Percentiles rank a stretch among this genome's conserved stretches.
These are phyloP conservation scores for Suhomyces sp. DNA, from an alignment of 805 yeast species.

Conservation along the genomic window DNA sequence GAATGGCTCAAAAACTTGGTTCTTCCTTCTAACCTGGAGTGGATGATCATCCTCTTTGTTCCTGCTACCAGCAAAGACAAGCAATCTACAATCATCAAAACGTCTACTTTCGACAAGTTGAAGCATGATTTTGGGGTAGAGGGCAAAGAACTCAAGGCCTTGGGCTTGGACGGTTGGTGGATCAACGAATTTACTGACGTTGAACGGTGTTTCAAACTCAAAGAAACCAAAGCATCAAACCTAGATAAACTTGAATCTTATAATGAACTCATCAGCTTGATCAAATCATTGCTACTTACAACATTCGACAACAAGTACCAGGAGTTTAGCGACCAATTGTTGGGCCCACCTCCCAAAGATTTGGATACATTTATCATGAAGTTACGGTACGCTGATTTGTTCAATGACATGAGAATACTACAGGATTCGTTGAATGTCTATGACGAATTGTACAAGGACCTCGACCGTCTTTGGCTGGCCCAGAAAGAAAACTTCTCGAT, in stretches of 20 bases:
- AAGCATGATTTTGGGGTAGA: slow-evolving; percentile 47
- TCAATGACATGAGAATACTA: slow-evolving; percentile 52
- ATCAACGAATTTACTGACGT: slow-evolving; percentile 9
- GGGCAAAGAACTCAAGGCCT: slow-evolving; percentile 31
- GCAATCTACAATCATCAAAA: slow-evolving; percentile 38
- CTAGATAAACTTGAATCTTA: slow-evolving; percentile 50
- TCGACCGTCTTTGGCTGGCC: slow-evolving; percentile 14
- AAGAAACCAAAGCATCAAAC: slow-evolving; percentile 29
- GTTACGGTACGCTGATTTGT: slow-evolving; percentile 50
- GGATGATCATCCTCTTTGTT: slow-evolving; percentile 58
- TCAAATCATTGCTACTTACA: slow-evolving; percentile 49
- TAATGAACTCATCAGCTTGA: slow-evolving; percentile 39
- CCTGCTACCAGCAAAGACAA: slow-evolving; percentile 36
- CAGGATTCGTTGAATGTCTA: slow-evolving; percentile 61
- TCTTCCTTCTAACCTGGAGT: slow-evolving; percentile 46
- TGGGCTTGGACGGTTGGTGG: slow-evolving; percentile 1
- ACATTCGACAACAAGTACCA: slow-evolving; percentile 44
- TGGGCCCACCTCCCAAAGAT: neutral
- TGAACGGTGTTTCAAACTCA: slow-evolving; percentile 41
- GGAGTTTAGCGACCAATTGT: slow-evolving; percentile 9
- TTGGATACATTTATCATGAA: slow-evolving; percentile 35
- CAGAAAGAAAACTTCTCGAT: slow-evolving; percentile 4
- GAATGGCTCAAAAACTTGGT: slow-evolving; percentile 66
- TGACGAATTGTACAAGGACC: slow-evolving; percentile 38
- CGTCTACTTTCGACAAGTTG: slow-evolving; percentile 53